Evolutionary conservation across 768 basidiomycete genomes (phyloP).

Genomic region (Mycena belliarum): DNA sequence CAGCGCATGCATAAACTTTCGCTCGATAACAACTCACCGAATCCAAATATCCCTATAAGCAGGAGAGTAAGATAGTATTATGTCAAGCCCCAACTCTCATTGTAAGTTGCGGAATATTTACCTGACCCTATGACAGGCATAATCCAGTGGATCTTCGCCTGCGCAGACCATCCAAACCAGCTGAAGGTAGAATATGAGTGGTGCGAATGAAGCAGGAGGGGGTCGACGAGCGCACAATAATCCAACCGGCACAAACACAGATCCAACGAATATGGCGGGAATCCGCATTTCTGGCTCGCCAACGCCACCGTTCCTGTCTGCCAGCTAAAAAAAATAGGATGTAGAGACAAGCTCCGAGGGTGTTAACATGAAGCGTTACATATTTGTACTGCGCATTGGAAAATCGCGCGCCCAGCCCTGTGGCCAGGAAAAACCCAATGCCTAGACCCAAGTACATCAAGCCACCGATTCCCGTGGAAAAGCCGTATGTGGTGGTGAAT

Average conservation of each 20-base stretch:
- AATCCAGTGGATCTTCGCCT: constrained; percentile 68
- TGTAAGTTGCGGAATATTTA: constrained; percentile 30
- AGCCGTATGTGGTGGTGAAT: constrained; percentile 53
- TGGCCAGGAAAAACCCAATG: constrained; percentile 52
- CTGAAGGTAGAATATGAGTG: constrained; percentile 25
- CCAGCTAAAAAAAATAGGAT: constrained; percentile 42
- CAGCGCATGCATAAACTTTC: too few species aligned
- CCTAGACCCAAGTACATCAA: constrained; percentile 57
- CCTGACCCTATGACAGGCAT: constrained; percentile 61
- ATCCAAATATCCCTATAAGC: constrained; percentile 54
- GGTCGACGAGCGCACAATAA: constrained; percentile 64
- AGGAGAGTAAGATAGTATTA: too few species aligned
- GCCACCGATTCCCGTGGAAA: constrained; percentile 52
- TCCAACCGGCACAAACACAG: constrained; percentile 70
- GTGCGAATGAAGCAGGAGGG: constrained; percentile 4
- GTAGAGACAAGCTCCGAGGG: not conserved
- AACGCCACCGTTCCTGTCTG: constrained; percentile 55
- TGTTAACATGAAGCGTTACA: constrained; percentile 32
- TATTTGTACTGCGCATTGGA: constrained; percentile 49
- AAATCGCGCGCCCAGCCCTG: constrained; percentile 49
- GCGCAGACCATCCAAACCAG: constrained; percentile 86
- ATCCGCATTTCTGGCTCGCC: constrained; percentile 78
- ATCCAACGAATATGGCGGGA: constrained; percentile 72
- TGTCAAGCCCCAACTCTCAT: too few species aligned
- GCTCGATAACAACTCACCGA: constrained; percentile 48